Conservation (phyloP, 345 rosid species). For the Salix viminalis region DNA sequence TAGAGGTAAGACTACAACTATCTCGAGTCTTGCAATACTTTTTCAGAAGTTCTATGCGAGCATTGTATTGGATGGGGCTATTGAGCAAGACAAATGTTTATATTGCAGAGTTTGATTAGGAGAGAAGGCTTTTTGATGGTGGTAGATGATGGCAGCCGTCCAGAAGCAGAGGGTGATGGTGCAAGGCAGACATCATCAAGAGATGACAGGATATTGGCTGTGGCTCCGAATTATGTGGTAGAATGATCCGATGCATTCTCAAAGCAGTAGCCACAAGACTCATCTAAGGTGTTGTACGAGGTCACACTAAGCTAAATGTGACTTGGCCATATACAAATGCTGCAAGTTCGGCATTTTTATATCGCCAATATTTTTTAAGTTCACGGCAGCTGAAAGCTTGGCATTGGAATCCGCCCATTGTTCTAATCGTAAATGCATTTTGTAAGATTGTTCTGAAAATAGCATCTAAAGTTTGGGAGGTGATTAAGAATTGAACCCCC, state of each 20-base stretch:
- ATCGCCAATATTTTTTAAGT: neutral
- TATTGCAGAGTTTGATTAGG: conserved; percentile 70
- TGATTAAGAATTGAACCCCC: neutral
- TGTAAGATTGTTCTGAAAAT: neutral
- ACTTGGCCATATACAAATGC: neutral
- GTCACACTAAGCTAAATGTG: neutral
- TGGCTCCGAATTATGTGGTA: conserved; percentile 75
- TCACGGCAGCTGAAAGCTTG: neutral
- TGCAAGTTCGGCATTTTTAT: neutral
- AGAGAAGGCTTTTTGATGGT: conserved; percentile 85
- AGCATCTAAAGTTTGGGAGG: neutral
- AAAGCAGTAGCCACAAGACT: neutral
- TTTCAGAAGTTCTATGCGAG: neutral
- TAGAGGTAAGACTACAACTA: conserved; percentile 53
- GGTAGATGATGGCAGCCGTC: conserved; percentile 63
- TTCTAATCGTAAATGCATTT: neutral
- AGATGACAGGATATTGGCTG: conserved; percentile 77
- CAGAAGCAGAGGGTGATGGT: conserved; percentile 42
- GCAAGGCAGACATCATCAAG: conserved; percentile 42
- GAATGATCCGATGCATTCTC: conserved; percentile 40
- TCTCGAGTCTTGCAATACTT: neutral
- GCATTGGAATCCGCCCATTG: neutral
- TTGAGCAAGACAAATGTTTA: neutral
- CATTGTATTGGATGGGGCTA: neutral
- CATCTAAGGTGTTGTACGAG: neutral